Evolutionary conservation across 1,284 basidiomycete genomes (phyloP), one percentile per base, ranked within the genome.

Genomic region (Erythrobasidium hasegawianum): DNA sequence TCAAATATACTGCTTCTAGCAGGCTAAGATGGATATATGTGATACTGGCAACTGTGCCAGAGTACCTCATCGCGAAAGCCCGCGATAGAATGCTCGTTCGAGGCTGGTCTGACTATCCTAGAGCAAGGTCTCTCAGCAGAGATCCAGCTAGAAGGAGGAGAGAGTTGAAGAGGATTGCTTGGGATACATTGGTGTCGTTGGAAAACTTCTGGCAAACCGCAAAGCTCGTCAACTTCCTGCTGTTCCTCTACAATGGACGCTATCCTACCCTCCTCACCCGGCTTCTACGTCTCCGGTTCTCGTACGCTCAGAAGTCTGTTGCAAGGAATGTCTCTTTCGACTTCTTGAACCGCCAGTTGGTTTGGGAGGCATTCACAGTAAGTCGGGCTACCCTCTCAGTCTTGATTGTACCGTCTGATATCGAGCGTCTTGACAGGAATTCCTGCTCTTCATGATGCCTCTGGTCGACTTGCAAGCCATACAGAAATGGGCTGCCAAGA

Each of bases 311-410:
- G 41, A 80, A 84, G 55, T 83, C 87, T 33, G 82, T 87, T 56
- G 86, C 85, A 68, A 84, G 89, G 14, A 88, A 94, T 74, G 89
- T 98, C 57, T 95, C 90, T 73, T 99, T 97, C 78, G 96, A 98
- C 76, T 98, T 94, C 75, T 91, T 98, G 87, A 97, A 98, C 74
- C 87, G 96, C 64, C 96, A 98, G 78, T 89, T 99, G 82, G 95
- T 98, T 59, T 99, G 96, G 96, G 90, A 95, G 76, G 89, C 92
- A 0, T 95, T 98, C 77, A 98, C 95, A 39, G 74, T 47, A 24
- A 47, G 43, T 14, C 16, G 16, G n/a, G n/a, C n/a, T 47, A 4
- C 33, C 33, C 11, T 33, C 33, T 33, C 33, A 13, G 5, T 49
- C 13, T 13, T 27, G 5, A 10, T 5, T 5, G 24, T 10, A 49